A percentile compares a stretch with the other conserved stretches of the same genome.
Evolutionary conservation across 306 rosid species (phyloP).

Genomic region (Parietaria judaica): DNA sequence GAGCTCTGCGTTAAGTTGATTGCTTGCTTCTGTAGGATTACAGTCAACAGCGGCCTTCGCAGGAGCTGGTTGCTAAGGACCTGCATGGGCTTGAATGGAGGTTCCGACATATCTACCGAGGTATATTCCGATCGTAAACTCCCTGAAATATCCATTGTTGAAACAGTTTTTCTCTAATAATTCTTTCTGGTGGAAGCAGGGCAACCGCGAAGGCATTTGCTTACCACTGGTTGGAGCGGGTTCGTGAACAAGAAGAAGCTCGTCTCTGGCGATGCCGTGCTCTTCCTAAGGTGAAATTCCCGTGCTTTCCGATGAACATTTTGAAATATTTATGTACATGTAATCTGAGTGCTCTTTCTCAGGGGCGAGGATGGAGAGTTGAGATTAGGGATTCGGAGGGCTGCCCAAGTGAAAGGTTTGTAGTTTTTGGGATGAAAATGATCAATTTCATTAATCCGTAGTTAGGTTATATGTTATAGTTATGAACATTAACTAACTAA

Average conservation of each 20-base stretch:
- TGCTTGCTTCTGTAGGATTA: conserved; percentile 56
- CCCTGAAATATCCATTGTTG: not conserved
- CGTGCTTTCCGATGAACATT: not conserved
- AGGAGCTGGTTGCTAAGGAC: conserved; percentile 96
- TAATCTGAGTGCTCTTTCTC: not conserved
- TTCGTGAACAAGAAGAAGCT: conserved; percentile 98
- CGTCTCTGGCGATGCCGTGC: conserved; percentile 95
- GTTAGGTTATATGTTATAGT: too few relatives aligned
- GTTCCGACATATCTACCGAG: conserved; percentile 92
- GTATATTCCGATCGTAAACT: conserved; percentile 22
- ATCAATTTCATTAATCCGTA: too few relatives aligned
- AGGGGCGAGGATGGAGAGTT: conserved; percentile 92
- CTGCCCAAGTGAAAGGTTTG: conserved; percentile 53
- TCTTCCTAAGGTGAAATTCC: conserved; percentile 65
- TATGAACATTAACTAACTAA: too few relatives aligned
- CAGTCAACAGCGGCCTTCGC: conserved; percentile 88
- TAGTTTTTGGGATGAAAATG: too few relatives aligned
- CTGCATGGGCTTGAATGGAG: conserved; percentile 86
- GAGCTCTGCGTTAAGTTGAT: not conserved
- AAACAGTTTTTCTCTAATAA: not conserved
- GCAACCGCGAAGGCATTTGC: conserved; percentile 98
- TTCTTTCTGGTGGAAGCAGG: conserved; percentile 40
- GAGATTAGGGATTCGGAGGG: conserved; percentile 88
- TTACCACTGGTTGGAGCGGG: conserved; percentile 99
- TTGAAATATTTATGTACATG: not conserved